Evolutionary conservation across 2,329 filamentous ascomycete species (phyloP), one percentile per base, ranked within the genome.

Genomic region (Neocucurbitaria cava): DNA sequence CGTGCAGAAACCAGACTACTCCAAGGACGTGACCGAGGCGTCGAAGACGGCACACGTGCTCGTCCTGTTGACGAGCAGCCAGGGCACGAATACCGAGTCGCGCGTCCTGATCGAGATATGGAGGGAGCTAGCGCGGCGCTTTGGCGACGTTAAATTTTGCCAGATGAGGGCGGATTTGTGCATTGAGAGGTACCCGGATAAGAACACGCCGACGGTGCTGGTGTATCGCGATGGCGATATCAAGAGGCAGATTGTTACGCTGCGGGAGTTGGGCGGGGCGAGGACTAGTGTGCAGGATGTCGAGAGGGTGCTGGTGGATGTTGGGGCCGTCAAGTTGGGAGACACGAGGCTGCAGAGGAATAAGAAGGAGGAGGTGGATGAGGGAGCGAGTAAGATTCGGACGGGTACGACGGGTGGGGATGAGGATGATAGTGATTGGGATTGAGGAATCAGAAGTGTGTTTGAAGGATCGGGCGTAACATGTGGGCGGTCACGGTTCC

Each of bases 121-220:
- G 93, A 83, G 89, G 31, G 87, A 92, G 69, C 84, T 95, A 36
- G 94, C 95, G 0, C 79, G 78, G 55, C 92, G 94, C 69, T 99
- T 92, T 71, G 92, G 92, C 18, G 94, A 99, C 62, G 82, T 99
- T 75, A 99, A 99, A 78, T 99, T 99, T 77, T 98, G 94, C 75
- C 91, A 98, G 79, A 98, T 99, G 65, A 86, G 89, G 65, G 95
- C 89, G 6, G 88, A 92, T 71, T 87, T 97, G 79, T 96, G 95
- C 53, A 97, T 99, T 65, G 95, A 98, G 75, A 92, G 92, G 36
- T 99, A 99, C 76, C 95, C 95, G 1, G 95, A 98, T 69, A 85
- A 85, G 52, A 99, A 99, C 75, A 96, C 92, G 53, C 95, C 95
- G 1, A 99, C 95, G 0, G 92, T 99, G 31, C 73, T 99, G 59